phyloP scores from a whole-genome alignment of 2,329 filamentous ascomycete genomes.

The Metarhizium humberi region DNA sequence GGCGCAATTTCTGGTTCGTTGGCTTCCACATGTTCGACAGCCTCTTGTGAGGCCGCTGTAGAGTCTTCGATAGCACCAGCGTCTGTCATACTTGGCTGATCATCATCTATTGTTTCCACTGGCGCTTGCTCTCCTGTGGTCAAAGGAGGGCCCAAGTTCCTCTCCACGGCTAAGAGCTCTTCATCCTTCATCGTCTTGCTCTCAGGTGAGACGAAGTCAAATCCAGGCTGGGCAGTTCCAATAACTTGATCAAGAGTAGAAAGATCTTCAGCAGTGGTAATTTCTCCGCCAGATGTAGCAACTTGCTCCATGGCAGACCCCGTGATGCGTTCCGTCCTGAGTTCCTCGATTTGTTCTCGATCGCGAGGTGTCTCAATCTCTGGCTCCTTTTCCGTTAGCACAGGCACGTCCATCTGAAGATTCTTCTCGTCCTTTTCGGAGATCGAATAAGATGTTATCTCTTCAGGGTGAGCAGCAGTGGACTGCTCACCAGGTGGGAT shows the following conservation, averaged over 20 bases:
- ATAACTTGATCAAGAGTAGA: not conserved
- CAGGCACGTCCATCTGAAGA: conserved; percentile 6
- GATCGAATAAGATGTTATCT: not conserved
- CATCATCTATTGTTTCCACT: not conserved
- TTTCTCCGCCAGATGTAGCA: conserved; percentile 1
- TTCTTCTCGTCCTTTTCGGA: conserved; percentile 7
- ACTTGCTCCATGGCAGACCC: not conserved
- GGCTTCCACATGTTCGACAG: not conserved
- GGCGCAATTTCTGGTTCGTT: not conserved
- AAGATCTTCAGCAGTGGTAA: not conserved
- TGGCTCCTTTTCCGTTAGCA: not conserved
- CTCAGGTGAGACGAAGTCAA: conserved; percentile 1
- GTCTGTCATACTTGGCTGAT: not conserved
- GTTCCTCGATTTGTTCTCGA: not conserved
- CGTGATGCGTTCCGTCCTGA: not conserved
- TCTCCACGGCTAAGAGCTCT: not conserved
- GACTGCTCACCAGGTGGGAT: not conserved
- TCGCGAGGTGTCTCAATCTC: not conserved
- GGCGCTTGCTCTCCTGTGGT: not conserved
- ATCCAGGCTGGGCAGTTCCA: not conserved
- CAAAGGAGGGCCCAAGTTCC: too few relatives aligned
- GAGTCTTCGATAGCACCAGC: not conserved
- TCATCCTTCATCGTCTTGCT: conserved; percentile 9
- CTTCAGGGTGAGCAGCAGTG: conserved; percentile 2
- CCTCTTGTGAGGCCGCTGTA: not conserved